These are phyloP conservation scores for Lathyrus sativus DNA, from an alignment of 306 rosid genomes.

Conservation along the genomic window DNA sequence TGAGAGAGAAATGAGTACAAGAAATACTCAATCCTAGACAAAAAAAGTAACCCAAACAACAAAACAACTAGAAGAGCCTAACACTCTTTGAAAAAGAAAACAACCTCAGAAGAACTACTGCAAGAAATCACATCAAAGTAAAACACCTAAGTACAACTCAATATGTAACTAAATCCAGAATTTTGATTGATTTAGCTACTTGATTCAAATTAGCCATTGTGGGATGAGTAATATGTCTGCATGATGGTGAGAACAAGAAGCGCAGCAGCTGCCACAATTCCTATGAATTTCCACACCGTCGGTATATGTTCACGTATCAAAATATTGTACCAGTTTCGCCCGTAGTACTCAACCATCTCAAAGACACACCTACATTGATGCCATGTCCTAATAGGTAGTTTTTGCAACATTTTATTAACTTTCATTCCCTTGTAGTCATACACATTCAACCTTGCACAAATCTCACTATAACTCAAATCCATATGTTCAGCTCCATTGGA, in stretches of 20 bases:
- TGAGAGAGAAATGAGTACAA: too few species aligned
- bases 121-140: too few species aligned
- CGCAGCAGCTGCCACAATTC: constrained; percentile 30
- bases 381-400: not conserved
- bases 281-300: constrained; percentile 35
- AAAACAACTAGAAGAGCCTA: too few species aligned
- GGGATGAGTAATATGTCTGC: constrained; percentile 41
- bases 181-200: too few species aligned
- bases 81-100: too few species aligned
- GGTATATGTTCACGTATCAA: constrained; percentile 38
- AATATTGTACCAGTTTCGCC: constrained; percentile 21
- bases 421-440: not conserved
- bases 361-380: not conserved
- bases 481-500: constrained; percentile 5
- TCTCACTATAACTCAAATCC: constrained; percentile 27
- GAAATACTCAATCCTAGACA: too few species aligned
- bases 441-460: constrained; percentile 13
- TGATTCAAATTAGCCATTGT: not conserved
- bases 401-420: not conserved
- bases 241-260: constrained; percentile 33
- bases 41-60: too few species aligned
- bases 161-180: too few species aligned
- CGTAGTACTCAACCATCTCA: not conserved
- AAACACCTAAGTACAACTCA: too few species aligned
- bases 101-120: too few species aligned